These are phyloP conservation scores for Chrysopogon serrulatus DNA, from an alignment of 176 grass and related monocot species.

Conservation along the genomic window DNA sequence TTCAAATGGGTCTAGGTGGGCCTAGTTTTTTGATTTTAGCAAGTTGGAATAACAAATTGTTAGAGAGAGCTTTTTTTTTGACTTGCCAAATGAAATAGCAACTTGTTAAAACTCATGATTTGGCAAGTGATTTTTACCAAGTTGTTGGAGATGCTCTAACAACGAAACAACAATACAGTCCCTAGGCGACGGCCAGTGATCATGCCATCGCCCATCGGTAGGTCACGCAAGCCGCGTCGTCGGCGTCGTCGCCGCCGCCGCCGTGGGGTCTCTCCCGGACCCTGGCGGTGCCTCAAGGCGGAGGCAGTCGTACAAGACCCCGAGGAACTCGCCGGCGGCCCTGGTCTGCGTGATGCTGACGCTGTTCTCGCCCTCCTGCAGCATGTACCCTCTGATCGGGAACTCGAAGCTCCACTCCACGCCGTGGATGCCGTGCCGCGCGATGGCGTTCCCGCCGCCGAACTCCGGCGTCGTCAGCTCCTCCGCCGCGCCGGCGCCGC, in stretches of 20 bases:
- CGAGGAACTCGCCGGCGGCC: slow-evolving; percentile 7
- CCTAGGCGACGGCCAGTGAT: neutral
- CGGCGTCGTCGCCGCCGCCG: no score
- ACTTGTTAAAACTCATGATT: no score
- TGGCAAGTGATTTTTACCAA: no score
- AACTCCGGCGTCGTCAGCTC: slow-evolving; percentile 36
- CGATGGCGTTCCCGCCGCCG: slow-evolving; percentile 62
- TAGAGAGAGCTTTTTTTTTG: no score
- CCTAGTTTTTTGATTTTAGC: no score
- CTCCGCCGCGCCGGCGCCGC: neutral
- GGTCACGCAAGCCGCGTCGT: neutral
- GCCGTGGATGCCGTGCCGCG: slow-evolving; percentile 47
- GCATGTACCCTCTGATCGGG: slow-evolving; percentile 16
- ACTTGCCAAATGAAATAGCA: no score
- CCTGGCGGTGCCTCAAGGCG: slow-evolving; percentile 39
- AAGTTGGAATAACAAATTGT: no score
- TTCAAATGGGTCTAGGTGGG: no score
- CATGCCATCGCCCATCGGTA: neutral
- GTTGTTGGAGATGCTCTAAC: no score
- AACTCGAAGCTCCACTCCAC: slow-evolving; percentile 50
- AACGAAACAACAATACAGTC: no score
- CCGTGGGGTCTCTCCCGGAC: slow-evolving; percentile 10
- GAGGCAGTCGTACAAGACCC: slow-evolving; percentile 63
- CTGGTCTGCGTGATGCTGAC: slow-evolving; percentile 49
- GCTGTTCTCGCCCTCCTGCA: slow-evolving; percentile 37